A percentile compares a stretch with the other conserved stretches of the same genome.
Conservation (phyloP, 176 grass and related monocot genomes). For the Stipa capillata region DNA sequence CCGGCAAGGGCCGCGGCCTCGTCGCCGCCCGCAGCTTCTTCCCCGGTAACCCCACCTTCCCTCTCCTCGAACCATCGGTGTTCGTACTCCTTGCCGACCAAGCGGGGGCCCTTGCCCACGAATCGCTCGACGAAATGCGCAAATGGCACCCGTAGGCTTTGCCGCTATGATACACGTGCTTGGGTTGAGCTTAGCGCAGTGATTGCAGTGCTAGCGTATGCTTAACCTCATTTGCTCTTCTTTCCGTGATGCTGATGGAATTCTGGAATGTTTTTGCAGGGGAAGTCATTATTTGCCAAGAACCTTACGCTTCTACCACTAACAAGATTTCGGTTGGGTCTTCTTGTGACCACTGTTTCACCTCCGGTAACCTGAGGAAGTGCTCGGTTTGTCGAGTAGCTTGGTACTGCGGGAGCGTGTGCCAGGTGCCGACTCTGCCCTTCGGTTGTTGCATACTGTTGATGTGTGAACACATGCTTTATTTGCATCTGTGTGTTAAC, state of each 20-base stretch:
- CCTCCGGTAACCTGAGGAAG: conserved; percentile 49
- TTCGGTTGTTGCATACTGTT: neutral
- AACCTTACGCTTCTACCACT: conserved; percentile 56
- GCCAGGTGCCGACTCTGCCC: conserved; percentile 47
- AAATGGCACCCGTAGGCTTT: neutral
- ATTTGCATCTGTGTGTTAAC: neutral
- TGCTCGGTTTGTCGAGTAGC: conserved; percentile 74
- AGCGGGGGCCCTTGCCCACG: neutral
- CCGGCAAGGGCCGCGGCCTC: conserved; percentile 54
- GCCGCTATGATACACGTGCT: neutral
- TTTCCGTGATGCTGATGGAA: neutral
- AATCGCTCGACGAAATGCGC: conserved; percentile 45
- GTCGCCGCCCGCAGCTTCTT: conserved; percentile 46
- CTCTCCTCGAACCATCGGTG: neutral
- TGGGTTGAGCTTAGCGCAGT: neutral
- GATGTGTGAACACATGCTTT: neutral
- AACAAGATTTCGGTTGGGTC: conserved; percentile 44
- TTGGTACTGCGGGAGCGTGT: conserved; percentile 56
- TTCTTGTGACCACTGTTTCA: conserved; percentile 65
- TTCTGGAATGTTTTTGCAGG: conserved; percentile 28
- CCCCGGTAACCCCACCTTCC: conserved; percentile 26
- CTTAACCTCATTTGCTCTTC: neutral
- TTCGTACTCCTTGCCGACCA: neutral
- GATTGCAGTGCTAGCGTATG: neutral
- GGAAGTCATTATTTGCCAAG: conserved; percentile 65